Evolutionary conservation across 805 yeast genomes (phyloP).

Genomic region (Candida maris): DNA sequence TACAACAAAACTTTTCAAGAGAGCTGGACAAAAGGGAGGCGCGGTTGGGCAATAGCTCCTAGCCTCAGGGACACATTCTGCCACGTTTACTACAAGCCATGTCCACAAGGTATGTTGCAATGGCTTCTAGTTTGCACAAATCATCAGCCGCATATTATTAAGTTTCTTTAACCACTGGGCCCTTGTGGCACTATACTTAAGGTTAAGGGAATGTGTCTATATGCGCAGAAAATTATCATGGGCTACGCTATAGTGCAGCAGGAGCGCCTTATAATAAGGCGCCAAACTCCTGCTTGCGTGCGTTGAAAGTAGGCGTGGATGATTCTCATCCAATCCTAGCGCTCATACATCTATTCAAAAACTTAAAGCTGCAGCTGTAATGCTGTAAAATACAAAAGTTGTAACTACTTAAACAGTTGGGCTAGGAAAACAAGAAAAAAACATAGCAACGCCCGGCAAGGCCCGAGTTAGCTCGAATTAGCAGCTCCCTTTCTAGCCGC

Average conservation of each 20-base stretch:
- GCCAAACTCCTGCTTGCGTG: not conserved
- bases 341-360: not conserved
- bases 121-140: no score
- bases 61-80: no score
- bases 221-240: slow-evolving; percentile 29
- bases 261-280: not conserved
- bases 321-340: not conserved
- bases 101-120: no score
- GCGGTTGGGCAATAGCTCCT: no score
- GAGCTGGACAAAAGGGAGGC: no score
- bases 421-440: slow-evolving; percentile 2
- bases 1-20: no score
- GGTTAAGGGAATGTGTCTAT: slow-evolving; percentile 29
- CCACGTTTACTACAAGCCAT: no score
- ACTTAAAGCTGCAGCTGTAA: not conserved
- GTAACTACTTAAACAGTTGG: slow-evolving; percentile 4
- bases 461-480: slow-evolving; percentile 1
- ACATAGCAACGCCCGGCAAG: not conserved
- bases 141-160: slow-evolving; percentile 31
- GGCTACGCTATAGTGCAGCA: not conserved
- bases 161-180: slow-evolving; percentile 22
- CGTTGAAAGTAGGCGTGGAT: not conserved
- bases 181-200: slow-evolving; percentile 5
- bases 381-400: not conserved
- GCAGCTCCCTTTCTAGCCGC: slow-evolving; percentile 4